phyloP scores from a whole-genome alignment of 352 stramenopile species.

The Thalassiosira exigua region DNA sequence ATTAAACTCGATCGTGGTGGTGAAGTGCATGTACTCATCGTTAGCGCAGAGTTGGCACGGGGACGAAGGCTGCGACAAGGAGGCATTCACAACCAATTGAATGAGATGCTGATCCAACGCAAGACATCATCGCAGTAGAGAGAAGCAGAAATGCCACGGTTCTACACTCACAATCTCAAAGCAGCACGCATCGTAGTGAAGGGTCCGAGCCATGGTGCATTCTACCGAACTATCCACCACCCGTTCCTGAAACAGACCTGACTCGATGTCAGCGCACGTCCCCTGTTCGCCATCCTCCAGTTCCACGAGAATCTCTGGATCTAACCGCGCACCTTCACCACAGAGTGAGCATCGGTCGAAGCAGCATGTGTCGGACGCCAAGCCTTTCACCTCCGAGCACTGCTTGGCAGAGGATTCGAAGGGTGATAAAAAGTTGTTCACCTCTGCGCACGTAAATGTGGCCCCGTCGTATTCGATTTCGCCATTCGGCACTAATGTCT shows the following conservation, averaged over 20 bases:
- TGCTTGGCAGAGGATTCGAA: conserved; percentile 56
- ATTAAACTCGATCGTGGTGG: conserved; percentile 55
- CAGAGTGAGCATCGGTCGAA: conserved; percentile 68
- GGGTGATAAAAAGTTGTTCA: conserved; percentile 65
- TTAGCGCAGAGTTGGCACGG: conserved; percentile 58
- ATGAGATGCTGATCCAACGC: too few species aligned
- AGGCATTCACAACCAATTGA: background rate
- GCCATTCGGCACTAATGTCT: conserved; percentile 59
- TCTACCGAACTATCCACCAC: conserved; percentile 39
- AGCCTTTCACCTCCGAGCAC: conserved; percentile 41
- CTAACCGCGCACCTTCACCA: conserved; percentile 51
- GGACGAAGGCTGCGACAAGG: conserved; percentile 25
- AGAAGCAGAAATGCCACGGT: background rate
- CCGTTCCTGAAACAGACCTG: conserved; percentile 50
- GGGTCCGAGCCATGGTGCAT: conserved; percentile 41
- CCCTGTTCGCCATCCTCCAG: conserved; percentile 34
- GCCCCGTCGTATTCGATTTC: conserved; percentile 59
- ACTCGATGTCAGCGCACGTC: conserved; percentile 54
- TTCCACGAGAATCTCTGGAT: conserved; percentile 55
- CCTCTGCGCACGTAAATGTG: conserved; percentile 60
- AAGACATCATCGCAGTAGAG: background rate
- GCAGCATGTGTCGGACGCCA: conserved; percentile 46
- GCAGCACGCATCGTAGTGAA: conserved; percentile 65
- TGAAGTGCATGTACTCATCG: conserved; percentile 61
- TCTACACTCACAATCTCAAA: conserved; percentile 57